Base-by-base conservation (phyloP, 345 rosid genomes). In the Firmiana major region DNA sequence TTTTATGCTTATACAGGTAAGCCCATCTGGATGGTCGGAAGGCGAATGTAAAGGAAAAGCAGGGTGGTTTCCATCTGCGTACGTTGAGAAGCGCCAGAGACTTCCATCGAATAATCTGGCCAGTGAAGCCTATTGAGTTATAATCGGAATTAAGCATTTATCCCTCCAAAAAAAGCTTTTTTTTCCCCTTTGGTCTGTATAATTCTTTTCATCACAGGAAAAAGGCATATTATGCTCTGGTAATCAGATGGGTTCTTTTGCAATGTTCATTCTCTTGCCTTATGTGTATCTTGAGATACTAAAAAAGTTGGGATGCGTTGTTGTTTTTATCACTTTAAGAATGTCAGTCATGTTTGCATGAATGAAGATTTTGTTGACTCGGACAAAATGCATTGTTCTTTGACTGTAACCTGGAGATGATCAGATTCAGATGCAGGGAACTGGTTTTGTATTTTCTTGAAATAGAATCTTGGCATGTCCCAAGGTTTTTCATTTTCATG, bases 41-140 rank as follows among this genome's bases (percentile, higher is more conserved):
- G 98, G 98, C 82, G 98, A 95, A 83, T 90, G 98, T 81, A 93
- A 90, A 81, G 98, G 99, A 60, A 88, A 81, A 85, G 93, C 98
- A 22, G 99, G 99, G 75, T 93, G 99, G 99, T 93, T 95, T 78
- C 98, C 98, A 40, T 89, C 92, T 46, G 90, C 91, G 34, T 92
- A 85, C 63, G 92, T 92, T 68, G 99, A 92, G 85, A 93, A 87
- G 84, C 93, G 99, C 70, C 96, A 91, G 83, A 89, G 94, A 79
- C 80, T 95, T 80, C 93, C 98, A 3, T 77, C 89, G 43, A 80
- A 60, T 79, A 86, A 89, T 86, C 81, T 31, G 54, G 73, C 81
- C 58, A 54, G 85, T 78, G 83, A 91, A 84, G 88, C 72, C 57
- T 89, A 80, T 79, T 87, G 81, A 84, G 49, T 63, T 43, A 19